Evolutionary conservation across 257 asterid species (phyloP), one percentile per base, ranked within the genome.

Genomic region (Linderniella brevidens): DNA sequence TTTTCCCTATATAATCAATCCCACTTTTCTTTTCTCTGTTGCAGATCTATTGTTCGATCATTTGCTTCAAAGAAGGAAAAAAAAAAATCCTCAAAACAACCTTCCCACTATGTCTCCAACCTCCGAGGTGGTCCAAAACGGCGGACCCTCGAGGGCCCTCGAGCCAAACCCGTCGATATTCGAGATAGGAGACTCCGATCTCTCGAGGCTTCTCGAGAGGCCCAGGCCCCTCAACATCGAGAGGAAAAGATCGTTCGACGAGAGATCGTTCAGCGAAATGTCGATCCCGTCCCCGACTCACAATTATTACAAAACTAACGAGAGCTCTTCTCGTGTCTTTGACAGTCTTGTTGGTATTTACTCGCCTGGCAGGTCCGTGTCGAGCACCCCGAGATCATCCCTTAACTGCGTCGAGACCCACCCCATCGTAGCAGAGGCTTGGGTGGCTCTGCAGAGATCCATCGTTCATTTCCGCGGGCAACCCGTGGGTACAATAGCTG

Each of bases 401-500:
- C 9, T 53, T 52, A 53, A 36, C 44, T 62, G 79, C 47, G 75
- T 73, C 44, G 94, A 86, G 72, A 54, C 82, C 0, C 94, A 86
- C 37, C 93, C 92, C 12, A 53, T 79, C 3, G 75, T 86, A 48
- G 67, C 86, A 0, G 97, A 86, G 64, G 97, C 97, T 1, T 82
- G 97, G 97, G 81, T 59, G 17, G 67, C 94, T 41, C 71, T 86
- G 82, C 82, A 82, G 57, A 71, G 76, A 1, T 82, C 97, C 0
- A 57, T 71, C 8, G 94, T 86, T 55, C 72, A 74, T 58, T 86
- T 79, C 58, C 84, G 86, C 0, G 86, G 74, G 16, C 90, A 73
- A 49, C 94, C 94, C 0, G 94, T 86, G 0, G 97, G 97, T 49
- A 86, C 97, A 15, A 77, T 86, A 54, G 97, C 94, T 18, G 97